Base-by-base conservation (phyloP, 176 grass and related monocot genomes). In the Zoysia pacifica region DNA sequence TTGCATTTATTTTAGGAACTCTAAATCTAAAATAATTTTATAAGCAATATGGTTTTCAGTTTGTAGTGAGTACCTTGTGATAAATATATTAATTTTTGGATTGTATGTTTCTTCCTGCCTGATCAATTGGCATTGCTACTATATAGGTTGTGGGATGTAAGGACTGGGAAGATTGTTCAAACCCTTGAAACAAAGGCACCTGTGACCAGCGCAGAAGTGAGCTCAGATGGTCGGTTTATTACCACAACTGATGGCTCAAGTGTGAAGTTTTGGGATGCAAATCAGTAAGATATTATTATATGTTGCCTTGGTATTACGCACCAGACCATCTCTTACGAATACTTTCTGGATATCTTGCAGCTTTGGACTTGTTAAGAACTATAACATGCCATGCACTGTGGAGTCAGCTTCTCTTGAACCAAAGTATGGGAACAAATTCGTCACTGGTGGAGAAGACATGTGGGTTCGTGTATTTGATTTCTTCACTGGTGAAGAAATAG, bases 191-290 rank as follows among this genome's bases (percentile, higher is more conserved):
- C 90, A 19, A 92, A 86, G 48, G 79, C 87, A 62, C 87, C 93
- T 83, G 93, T 96, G 15, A 92, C 93, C 12, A 90, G 90, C 74
- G 85, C 90, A 19, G 93, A 96, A 85, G 93, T 92, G 73, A 96
- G 93, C 69, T 85, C 79, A 79, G 87, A 96, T 88, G 90, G 93
- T 12, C 87, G 90, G 48, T 97, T 84, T 70, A 93, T 97, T 48
- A 97, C 90, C n/a, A 97, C 87, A 67, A 88, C 93, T 48, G 90
- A 97, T 79, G 93, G 87, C 9, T 86, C 93, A 15, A 83, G 67
- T 62, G 87, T 97, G 62, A 97, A 97, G 18, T 95, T 95, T 66
- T 95, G 93, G 93, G 93, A 95, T 89, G 89, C 89, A 45, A 95
- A 91, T 83, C 73, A 91, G 93, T 95, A 91, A 73, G 84, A 55